Conservation (phyloP, 164 flowering plant species). For the grape (Vitis vinifera) region ASM3070453v1 NC_081805.1:5999501-6000000, state of each 20-base stretch:
- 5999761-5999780: not conserved
- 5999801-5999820: slow-evolving; percentile 2
- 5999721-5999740: not conserved
- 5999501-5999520: not conserved
- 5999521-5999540: not conserved
- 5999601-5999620: slow-evolving; percentile 9
- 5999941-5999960: not conserved
- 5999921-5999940: not conserved
- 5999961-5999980: slow-evolving; percentile 4
- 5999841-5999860: not conserved
- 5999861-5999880: not conserved
- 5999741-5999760: not conserved
- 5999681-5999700: not conserved
- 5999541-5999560: not conserved
- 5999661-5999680: not conserved
- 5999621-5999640: not conserved
- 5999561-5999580: not conserved
- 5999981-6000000: not conserved
- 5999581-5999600: slow-evolving; percentile 1
- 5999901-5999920: not conserved
- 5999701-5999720: slow-evolving; percentile 2
- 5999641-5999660: slow-evolving; percentile 2
- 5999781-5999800: not conserved
- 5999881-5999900: not conserved
- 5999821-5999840: slow-evolving; percentile 15